Conservation (phyloP, 2,329 filamentous ascomycete species). For the Trichoderma sp. region DNA sequence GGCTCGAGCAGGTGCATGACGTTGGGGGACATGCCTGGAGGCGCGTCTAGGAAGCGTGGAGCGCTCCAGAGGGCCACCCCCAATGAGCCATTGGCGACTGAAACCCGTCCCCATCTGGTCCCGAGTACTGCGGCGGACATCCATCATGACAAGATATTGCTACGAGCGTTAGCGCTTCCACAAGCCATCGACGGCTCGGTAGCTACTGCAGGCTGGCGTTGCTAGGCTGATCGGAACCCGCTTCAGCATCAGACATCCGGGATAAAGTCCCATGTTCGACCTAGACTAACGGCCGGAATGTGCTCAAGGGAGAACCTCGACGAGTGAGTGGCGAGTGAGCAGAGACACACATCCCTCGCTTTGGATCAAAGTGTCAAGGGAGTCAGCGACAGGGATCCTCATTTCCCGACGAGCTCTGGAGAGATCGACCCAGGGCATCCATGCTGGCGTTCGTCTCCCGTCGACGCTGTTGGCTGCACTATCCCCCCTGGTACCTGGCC, state of each 20-base stretch:
- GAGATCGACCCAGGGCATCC: neutral
- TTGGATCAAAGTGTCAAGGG: slow-evolving; percentile 7
- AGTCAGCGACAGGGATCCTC: slow-evolving; percentile 1
- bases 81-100: slow-evolving; percentile 20
- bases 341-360: slow-evolving; percentile 6
- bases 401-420: neutral
- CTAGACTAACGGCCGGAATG: slow-evolving; percentile 16
- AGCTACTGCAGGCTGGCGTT: slow-evolving; percentile 14
- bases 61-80: slow-evolving; percentile 4
- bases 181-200: slow-evolving; percentile 8
- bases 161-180: slow-evolving; percentile 24
- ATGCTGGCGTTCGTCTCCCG: neutral
- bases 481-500: slow-evolving; percentile 2
- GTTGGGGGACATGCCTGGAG: neutral
- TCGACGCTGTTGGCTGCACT: neutral
- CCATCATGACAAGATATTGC: slow-evolving; percentile 12
- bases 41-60: slow-evolving; percentile 5
- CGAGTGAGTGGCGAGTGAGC: slow-evolving; percentile 5
- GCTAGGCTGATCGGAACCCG: slow-evolving; percentile 5
- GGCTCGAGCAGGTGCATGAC: neutral
- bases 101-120: slow-evolving; percentile 21
- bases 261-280: neutral
- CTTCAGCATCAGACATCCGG: slow-evolving; percentile 19
- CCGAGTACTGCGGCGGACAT: neutral
- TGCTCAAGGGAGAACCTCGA: neutral